A percentile compares a stretch with the other conserved stretches of the same genome.
These are phyloP conservation scores for Gastrolobium bilobum DNA, from an alignment of 306 rosid species.

Conservation along the genomic window DNA sequence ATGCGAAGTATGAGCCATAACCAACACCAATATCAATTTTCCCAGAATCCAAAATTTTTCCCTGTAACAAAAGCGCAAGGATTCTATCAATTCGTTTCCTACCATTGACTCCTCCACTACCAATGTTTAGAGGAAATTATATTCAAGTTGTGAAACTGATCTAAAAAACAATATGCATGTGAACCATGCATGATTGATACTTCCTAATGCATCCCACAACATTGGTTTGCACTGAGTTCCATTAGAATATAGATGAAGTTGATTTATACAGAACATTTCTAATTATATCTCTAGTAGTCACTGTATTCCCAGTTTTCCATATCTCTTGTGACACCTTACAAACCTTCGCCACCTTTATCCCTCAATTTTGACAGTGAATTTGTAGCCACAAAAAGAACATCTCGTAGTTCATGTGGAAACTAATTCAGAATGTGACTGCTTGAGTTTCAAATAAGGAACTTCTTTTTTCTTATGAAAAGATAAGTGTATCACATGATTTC, in stretches of 20 bases:
- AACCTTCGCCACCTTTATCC: conserved; percentile 3
- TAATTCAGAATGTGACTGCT: conserved; percentile 33
- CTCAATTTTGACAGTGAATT: conserved; percentile 2
- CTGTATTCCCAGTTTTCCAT: neutral
- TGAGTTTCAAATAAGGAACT: conserved; percentile 36
- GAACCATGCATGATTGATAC: conserved; percentile 19
- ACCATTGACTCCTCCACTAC: neutral
- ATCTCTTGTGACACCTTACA: conserved; percentile 1
- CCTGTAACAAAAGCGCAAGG: too few species aligned
- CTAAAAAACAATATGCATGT: conserved; percentile 6
- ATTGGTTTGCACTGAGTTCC: neutral
- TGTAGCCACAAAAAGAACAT: conserved; percentile 46
- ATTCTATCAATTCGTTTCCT: neutral
- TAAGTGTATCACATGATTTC: conserved; percentile 42
- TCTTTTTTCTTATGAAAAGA: conserved; percentile 35
- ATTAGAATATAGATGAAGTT: neutral
- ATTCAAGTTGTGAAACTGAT: neutral
- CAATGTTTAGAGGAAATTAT: neutral
- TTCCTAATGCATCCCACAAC: neutral
- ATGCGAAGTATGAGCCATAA: too few species aligned
- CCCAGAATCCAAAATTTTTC: too few species aligned
- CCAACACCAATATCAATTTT: too few species aligned
- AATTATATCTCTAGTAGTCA: neutral
- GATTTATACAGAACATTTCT: neutral
- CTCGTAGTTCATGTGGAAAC: conserved; percentile 22